Evolutionary conservation across 1,284 basidiomycete genomes (phyloP), one percentile per base, ranked within the genome.

Genomic region (Ustilago tritici): DNA sequence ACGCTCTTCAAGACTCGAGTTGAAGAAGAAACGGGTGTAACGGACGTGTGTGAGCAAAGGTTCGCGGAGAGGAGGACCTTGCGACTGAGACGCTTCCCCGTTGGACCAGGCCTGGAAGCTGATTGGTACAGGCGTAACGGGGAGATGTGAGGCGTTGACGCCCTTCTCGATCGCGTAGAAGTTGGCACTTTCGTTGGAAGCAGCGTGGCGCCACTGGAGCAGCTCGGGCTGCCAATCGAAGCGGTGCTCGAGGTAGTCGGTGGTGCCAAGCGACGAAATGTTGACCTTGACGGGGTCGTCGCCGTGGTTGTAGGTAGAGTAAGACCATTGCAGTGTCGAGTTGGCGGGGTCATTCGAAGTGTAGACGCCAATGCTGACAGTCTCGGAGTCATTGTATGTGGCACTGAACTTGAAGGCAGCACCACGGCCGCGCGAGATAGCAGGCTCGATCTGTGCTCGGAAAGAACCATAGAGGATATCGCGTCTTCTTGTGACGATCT

Each of bases 1-100:
- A 7, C 82, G 67, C 63, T 67, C 68, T 35, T 69, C 61, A 7
- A 80, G 70, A 50, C 79, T 80, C 53, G 82, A 83, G 70, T 83
- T 83, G 81, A 78, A 83, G 70, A 83, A 83, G 69, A 82, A 76
- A 40, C 82, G 76, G 17, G 74, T 68, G 59, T 82, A 83, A 56
- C 75, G 67, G 55, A 83, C 65, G 35, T 73, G 64, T 15, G 82
- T 76, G 11, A 69, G 56, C 31, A 78, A 62, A 9, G 77, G 76
- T 31, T 70, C 19, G 43, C 54, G 61, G 12, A 63, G 56, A 4
- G 82, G 77, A 7, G 82, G 81, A 23, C 81, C 79, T 53, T 79
- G 77, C 8, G 70, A 78, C 34, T 70, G 73, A 17, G 68, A 72
- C 3, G 61, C 43, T 35, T 79, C 79, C 17, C 82, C 82, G 56